Evolutionary conservation across 768 basidiomycete species (phyloP).

Genomic region (Tubosaeta sp.): DNA sequence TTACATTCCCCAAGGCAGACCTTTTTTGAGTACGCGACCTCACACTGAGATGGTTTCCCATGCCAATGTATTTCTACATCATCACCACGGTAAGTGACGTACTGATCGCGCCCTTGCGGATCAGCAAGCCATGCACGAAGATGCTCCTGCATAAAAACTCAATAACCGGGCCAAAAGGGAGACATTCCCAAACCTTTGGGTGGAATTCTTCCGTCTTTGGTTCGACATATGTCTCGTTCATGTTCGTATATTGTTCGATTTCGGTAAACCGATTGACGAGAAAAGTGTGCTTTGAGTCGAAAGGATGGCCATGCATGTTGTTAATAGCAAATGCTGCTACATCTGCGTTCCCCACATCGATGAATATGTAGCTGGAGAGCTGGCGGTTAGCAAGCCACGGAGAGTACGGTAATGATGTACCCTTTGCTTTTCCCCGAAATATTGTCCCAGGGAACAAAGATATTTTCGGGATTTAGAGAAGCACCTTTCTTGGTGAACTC

Average conservation of each 20-base stretch:
- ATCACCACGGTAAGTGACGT: slow-evolving; percentile 89
- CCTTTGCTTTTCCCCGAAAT: slow-evolving; percentile 85
- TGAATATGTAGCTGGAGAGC: slow-evolving; percentile 65
- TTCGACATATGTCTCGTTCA: slow-evolving; percentile 78
- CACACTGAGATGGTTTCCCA: slow-evolving; percentile 83
- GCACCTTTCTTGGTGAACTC: slow-evolving; percentile 82
- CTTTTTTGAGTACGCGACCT: slow-evolving; percentile 68
- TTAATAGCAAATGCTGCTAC: slow-evolving; percentile 66
- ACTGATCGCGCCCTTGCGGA: slow-evolving; percentile 89
- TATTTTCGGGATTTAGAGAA: slow-evolving; percentile 68
- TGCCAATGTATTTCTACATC: slow-evolving; percentile 92
- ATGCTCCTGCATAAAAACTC: slow-evolving; percentile 65
- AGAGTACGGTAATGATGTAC: slow-evolving; percentile 40
- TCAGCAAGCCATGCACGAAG: slow-evolving; percentile 94
- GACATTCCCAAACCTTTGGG: slow-evolving; percentile 51
- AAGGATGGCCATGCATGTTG: slow-evolving; percentile 71
- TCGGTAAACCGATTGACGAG: slow-evolving; percentile 84
- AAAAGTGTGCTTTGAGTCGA: slow-evolving; percentile 86
- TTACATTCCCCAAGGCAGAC: slow-evolving; percentile 40
- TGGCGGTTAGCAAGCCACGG: background rate
- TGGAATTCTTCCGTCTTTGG: slow-evolving; percentile 69
- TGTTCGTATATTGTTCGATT: slow-evolving; percentile 72
- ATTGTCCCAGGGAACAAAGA: slow-evolving; percentile 88
- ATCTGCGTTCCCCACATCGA: slow-evolving; percentile 69
- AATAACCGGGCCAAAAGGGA: background rate